These are phyloP conservation scores for Serendipita sp. DNA, from an alignment of 768 basidiomycete genomes.

Conservation along the genomic window DNA sequence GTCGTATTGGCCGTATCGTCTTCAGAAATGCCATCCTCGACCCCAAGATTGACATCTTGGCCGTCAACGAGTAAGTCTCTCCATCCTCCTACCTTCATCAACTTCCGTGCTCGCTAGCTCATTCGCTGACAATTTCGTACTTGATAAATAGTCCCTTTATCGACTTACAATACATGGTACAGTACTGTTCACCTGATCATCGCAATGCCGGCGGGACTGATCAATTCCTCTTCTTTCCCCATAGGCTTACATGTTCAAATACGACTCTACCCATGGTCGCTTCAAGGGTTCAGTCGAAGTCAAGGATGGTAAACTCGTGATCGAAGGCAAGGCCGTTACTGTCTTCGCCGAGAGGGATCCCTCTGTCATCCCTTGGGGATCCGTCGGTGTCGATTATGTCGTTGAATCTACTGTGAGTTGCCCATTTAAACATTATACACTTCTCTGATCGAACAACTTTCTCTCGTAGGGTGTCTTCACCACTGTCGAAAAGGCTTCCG, in stretches of 20 bases:
- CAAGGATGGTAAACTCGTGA: constrained; percentile 78
- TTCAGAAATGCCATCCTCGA: constrained; percentile 78
- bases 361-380: constrained; percentile 64
- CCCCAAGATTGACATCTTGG: constrained; percentile 68
- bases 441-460: neutral
- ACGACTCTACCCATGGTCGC: constrained; percentile 81
- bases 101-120: neutral
- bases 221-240: neutral
- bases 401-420: constrained; percentile 80
- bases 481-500: constrained; percentile 78
- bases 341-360: constrained; percentile 83
- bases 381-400: constrained; percentile 75
- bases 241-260: constrained; percentile 98
- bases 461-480: constrained; percentile 86
- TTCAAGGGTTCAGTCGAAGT: constrained; percentile 58
- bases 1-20: constrained; percentile 99
- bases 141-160: constrained; percentile 70
- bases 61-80: constrained; percentile 73
- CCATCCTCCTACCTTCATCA: neutral
- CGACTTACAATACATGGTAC: constrained; percentile 87
- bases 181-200: constrained; percentile 11
- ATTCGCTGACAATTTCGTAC: neutral
- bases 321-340: constrained; percentile 61
- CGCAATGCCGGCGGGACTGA: neutral
- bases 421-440: neutral